Evolutionary conservation across 768 basidiomycete genomes (phyloP).

Genomic region (Rhodocollybia butyracea): DNA sequence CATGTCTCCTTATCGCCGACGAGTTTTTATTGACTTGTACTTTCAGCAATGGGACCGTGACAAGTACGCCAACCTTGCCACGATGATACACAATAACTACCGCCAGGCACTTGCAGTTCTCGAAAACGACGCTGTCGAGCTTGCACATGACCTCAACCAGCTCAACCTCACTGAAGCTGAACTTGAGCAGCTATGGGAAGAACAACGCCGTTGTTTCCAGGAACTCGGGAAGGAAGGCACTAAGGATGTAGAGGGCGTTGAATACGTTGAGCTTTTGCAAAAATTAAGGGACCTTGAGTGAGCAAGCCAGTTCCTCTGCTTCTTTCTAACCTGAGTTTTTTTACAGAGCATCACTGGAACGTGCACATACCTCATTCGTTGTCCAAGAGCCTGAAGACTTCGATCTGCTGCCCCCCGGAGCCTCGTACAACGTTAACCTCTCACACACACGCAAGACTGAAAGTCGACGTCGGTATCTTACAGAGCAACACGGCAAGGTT

Average conservation of each 20-base stretch:
- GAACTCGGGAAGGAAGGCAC: constrained; percentile 22
- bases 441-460: constrained; percentile 22
- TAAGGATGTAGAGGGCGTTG: constrained; percentile 23
- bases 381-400: constrained; percentile 13
- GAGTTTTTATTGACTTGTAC: constrained; percentile 25
- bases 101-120: constrained; percentile 32
- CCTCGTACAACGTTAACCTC: constrained; percentile 11
- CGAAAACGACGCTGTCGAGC: constrained; percentile 9
- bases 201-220: constrained; percentile 23
- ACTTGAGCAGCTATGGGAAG: constrained; percentile 17
- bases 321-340: too few relatives aligned
- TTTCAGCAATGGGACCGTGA: constrained; percentile 32
- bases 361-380: constrained; percentile 10
- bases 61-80: constrained; percentile 26
- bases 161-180: constrained; percentile 60
- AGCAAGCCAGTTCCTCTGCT: too few relatives aligned
- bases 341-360: constrained; percentile 12
- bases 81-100: constrained; percentile 40
- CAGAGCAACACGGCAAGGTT: constrained; percentile 14
- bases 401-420: constrained; percentile 6
- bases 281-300: constrained; percentile 12
- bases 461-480: constrained; percentile 15
- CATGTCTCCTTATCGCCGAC: constrained; percentile 22
- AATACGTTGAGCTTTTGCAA: constrained; percentile 29
- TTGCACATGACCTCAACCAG: constrained; percentile 57